phyloP scores from a whole-genome alignment of 75 land plant species.

The Pinus tabuliformis region DNA sequence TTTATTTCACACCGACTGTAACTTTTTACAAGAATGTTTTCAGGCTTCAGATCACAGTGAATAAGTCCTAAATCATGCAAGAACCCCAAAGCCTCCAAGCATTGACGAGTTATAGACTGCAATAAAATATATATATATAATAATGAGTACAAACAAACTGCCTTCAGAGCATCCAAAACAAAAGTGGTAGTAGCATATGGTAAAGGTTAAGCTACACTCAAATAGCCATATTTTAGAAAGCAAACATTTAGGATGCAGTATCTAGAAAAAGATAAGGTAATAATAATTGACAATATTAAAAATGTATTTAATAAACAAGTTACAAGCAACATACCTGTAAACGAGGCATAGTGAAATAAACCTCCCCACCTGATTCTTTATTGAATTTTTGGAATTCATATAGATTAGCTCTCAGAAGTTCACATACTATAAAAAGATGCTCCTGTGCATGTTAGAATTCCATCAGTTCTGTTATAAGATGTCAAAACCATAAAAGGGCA shows the following conservation, averaged over 20 bases:
- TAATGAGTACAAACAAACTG: neutral
- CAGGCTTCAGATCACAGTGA: constrained; percentile 98
- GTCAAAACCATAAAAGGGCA: neutral
- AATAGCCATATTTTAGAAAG: neutral
- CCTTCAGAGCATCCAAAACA: constrained; percentile 3
- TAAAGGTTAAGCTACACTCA: neutral
- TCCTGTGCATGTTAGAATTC: constrained; percentile 53
- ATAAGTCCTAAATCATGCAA: constrained; percentile 84
- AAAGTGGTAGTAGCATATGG: neutral
- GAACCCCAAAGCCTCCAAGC: constrained; percentile 89
- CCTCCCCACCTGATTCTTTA: constrained; percentile 49
- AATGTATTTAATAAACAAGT: neutral
- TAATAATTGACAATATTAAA: neutral
- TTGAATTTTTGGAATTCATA: constrained; percentile 96
- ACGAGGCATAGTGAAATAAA: constrained; percentile 53
- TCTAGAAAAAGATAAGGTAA: neutral
- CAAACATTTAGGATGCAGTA: neutral
- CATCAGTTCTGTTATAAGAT: neutral
- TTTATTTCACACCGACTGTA: constrained; percentile 94
- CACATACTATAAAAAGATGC: constrained; percentile 97
- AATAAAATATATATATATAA: neutral
- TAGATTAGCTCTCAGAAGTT: constrained; percentile 89
- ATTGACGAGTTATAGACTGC: constrained; percentile 85
- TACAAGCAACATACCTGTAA: constrained; percentile 28
- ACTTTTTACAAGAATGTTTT: constrained; percentile 95